Conservation (phyloP, 257 asterid genomes). For the Nicotiana obtusifolia region DNA sequence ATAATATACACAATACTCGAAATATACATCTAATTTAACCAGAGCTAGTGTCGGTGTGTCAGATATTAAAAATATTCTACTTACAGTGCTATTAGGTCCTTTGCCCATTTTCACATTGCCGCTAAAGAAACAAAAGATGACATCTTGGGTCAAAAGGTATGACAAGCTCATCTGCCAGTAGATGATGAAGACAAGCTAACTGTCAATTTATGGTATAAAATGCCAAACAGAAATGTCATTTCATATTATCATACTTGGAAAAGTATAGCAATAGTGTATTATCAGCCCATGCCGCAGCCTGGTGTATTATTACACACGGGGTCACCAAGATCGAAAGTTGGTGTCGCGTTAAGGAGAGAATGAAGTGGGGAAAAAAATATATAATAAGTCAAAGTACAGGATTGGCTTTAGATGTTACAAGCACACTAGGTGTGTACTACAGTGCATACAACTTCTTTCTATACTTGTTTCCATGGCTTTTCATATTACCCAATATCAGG, state of each 20-base stretch:
- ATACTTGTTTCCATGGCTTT: neutral
- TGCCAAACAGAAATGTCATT: neutral
- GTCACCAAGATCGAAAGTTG: neutral
- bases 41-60: conserved; percentile 26
- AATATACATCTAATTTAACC: conserved; percentile 16
- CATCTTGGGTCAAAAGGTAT: conserved; percentile 11
- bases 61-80: neutral
- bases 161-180: neutral
- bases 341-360: neutral
- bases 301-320: neutral
- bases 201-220: neutral
- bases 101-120: neutral
- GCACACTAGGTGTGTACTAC: neutral
- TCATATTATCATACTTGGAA: neutral
- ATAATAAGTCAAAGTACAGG: neutral
- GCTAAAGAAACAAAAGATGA: neutral
- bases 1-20: conserved; percentile 16
- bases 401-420: neutral
- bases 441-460: neutral
- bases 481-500: neutral
- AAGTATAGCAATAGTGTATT: neutral
- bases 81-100: neutral
- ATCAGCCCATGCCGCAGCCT: neutral
- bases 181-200: neutral
- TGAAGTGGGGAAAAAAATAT: neutral